Conservation (phyloP, 2,329 filamentous ascomycete species). For the Thelonectria discophora region DNA sequence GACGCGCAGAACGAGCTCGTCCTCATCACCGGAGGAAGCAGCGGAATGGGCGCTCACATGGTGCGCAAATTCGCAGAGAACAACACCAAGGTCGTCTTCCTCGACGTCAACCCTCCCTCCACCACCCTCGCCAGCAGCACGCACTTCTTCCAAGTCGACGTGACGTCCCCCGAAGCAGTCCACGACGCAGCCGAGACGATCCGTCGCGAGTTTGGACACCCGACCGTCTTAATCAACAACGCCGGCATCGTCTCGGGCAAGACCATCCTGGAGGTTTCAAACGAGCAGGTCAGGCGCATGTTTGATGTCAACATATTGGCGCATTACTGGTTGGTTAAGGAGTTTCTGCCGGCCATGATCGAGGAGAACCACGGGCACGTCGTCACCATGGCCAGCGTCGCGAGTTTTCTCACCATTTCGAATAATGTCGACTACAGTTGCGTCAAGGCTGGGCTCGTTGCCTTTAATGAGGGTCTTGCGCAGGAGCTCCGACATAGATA, state of each 20-base stretch:
- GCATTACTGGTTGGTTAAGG: conserved; percentile 68
- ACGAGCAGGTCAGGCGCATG: conserved; percentile 6
- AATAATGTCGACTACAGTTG: conserved; percentile 70
- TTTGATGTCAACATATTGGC: conserved; percentile 72
- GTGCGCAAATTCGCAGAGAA: conserved; percentile 11
- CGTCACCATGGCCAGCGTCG: conserved; percentile 70
- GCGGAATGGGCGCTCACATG: conserved; percentile 20
- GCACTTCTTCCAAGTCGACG: conserved; percentile 22
- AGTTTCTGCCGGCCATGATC: conserved; percentile 71
- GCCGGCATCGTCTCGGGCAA: conserved; percentile 19
- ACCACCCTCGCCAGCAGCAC: background rate
- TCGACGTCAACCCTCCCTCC: conserved; percentile 16
- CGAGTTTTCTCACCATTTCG: conserved; percentile 64
- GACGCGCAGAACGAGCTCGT: conserved; percentile 15
- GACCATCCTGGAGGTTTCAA: conserved; percentile 5
- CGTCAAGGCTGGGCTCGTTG: conserved; percentile 67
- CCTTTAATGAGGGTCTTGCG: conserved; percentile 70
- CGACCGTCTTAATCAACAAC: conserved; percentile 31
- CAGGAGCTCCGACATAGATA: conserved; percentile 64
- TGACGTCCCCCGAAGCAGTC: conserved; percentile 20
- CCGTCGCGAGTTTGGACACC: conserved; percentile 21
- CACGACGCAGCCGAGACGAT: conserved; percentile 14
- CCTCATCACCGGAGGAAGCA: conserved; percentile 20
- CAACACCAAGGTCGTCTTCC: conserved; percentile 16
- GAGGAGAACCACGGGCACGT: conserved; percentile 71